Evolutionary conservation across 805 yeast species (phyloP).

Genomic region (Zygoascus flipseniorum): DNA sequence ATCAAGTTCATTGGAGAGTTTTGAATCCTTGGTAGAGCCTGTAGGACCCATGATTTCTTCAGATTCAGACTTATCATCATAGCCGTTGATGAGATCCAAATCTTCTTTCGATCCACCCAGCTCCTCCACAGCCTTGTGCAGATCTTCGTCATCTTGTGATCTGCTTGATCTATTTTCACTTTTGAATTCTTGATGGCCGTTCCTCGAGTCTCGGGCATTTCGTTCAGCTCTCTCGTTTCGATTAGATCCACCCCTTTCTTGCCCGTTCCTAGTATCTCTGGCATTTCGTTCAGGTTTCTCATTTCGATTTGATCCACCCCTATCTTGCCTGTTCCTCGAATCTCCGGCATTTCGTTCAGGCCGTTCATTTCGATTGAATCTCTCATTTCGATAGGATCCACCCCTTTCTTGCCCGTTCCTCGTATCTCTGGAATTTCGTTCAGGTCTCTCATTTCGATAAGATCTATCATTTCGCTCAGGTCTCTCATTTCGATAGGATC

Average conservation of each 20-base stretch:
- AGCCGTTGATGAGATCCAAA: slow-evolving; percentile 49
- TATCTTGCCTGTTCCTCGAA: too few species aligned
- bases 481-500: neutral
- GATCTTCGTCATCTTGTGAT: too few species aligned
- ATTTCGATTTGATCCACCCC: neutral
- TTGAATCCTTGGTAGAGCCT: slow-evolving; percentile 22
- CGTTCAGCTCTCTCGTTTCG: neutral
- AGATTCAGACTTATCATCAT: slow-evolving; percentile 31
- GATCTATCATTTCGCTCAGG: neutral
- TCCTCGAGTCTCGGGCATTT: too few species aligned
- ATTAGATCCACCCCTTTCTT: neutral
- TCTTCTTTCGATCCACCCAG: slow-evolving; percentile 87
- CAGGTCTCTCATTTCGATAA: neutral
- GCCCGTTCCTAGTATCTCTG: neutral
- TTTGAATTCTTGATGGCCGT: too few species aligned
- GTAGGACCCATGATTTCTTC: slow-evolving; percentile 18
- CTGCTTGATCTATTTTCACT: too few species aligned
- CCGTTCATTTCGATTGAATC: too few species aligned
- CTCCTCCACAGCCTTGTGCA: neutral
- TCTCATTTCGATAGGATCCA: too few species aligned
- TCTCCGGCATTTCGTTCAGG: too few species aligned
- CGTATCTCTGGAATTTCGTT: too few species aligned
- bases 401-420: too few species aligned
- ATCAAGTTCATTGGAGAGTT: slow-evolving; percentile 46
- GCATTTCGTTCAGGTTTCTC: neutral